Percentiles rank a stretch among this genome's conserved stretches.
phyloP scores from a whole-genome alignment of 768 basidiomycete species.

The Jaapia argillacea region DNA sequence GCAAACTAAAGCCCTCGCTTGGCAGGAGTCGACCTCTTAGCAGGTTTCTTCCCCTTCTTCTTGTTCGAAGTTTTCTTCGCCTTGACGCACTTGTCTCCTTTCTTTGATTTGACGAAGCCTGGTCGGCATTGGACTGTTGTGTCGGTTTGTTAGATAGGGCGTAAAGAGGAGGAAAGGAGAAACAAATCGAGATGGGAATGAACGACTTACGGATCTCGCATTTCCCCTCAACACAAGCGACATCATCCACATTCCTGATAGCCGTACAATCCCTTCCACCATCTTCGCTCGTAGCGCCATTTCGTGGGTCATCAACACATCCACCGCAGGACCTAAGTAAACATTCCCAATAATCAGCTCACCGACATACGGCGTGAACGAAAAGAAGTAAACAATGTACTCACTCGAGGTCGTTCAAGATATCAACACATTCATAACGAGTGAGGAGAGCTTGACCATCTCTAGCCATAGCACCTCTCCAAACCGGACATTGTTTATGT shows the following conservation, averaged over 20 bases:
- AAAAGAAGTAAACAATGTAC: not conserved
- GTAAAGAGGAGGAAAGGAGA: too few species aligned
- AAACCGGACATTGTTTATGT: not conserved
- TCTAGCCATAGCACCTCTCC: not conserved
- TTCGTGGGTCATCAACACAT: not conserved
- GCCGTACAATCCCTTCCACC: not conserved
- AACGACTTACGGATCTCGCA: not conserved
- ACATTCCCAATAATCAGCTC: not conserved
- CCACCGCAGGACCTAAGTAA: not conserved
- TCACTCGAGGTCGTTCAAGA: not conserved
- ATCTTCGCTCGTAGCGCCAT: not conserved
- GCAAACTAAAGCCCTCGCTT: too few species aligned
- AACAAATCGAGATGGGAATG: too few species aligned
- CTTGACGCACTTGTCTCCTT: too few species aligned
- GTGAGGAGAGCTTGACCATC: not conserved
- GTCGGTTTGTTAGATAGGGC: too few species aligned
- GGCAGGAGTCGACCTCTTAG: too few species aligned
- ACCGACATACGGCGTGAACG: not conserved
- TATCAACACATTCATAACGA: not conserved
- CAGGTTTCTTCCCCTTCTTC: too few species aligned
- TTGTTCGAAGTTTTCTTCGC: too few species aligned
- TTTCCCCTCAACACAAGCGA: not conserved
- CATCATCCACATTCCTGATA: not conserved
- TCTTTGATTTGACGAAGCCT: too few species aligned
- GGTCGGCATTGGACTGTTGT: too few species aligned